Percentiles rank a stretch among this genome's conserved stretches.
These are phyloP conservation scores for Plasmodium coatneyi DNA, from an alignment of 169 alveolate genomes.

Conservation along the genomic window DNA sequence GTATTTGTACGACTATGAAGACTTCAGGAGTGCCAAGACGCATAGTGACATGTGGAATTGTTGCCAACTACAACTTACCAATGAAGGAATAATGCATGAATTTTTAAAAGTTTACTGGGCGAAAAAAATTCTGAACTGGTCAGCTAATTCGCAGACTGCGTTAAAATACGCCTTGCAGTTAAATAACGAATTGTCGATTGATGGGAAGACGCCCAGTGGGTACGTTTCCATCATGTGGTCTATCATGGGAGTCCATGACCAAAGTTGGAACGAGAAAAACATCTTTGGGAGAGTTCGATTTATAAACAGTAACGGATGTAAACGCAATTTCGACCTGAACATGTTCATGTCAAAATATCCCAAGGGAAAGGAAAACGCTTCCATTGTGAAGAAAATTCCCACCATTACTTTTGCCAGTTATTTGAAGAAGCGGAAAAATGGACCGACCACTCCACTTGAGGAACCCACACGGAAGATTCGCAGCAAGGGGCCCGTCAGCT, in stretches of 20 bases:
- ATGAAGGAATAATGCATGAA: conserved; percentile 86
- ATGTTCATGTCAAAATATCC: conserved; percentile 71
- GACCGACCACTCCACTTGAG: not conserved
- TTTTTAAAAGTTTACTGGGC: conserved; percentile 89
- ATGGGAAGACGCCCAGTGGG: conserved; percentile 86
- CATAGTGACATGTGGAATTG: conserved; percentile 88
- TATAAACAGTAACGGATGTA: conserved; percentile 85
- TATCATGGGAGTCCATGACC: conserved; percentile 84
- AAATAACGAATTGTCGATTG: conserved; percentile 83
- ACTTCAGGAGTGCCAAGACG: conserved; percentile 84
- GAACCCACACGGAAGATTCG: not conserved
- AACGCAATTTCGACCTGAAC: conserved; percentile 79
- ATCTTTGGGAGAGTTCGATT: conserved; percentile 85
- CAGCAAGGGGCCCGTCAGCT: not conserved
- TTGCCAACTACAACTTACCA: conserved; percentile 82
- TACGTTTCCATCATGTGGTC: conserved; percentile 86
- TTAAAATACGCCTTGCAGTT: conserved; percentile 79
- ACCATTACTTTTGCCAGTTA: conserved; percentile 46
- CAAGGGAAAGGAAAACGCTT: conserved; percentile 65
- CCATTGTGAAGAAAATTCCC: conserved; percentile 64
- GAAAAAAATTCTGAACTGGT: conserved; percentile 87
- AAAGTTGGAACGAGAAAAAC: conserved; percentile 85
- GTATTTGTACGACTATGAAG: conserved; percentile 67
- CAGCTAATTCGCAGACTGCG: conserved; percentile 81
- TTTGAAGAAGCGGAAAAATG: conserved; percentile 36